Conservation (phyloP, 2,329 filamentous ascomycete species). For the Macrophomina pseudophaseolina region DNA sequence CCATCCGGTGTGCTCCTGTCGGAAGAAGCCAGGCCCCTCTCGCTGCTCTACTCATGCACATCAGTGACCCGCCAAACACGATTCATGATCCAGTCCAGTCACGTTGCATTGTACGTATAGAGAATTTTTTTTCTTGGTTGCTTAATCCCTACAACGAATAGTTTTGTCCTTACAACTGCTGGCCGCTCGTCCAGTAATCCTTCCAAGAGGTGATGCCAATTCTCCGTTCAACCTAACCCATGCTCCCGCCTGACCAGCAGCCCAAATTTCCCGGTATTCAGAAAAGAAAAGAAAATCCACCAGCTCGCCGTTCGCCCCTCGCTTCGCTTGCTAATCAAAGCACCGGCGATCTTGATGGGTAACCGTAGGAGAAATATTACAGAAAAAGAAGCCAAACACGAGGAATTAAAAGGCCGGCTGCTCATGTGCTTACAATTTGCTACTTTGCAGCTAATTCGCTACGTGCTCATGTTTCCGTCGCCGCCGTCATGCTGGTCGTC, state of each 20-base stretch:
- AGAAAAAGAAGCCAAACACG: constrained; percentile 23
- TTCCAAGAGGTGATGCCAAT: constrained; percentile 8
- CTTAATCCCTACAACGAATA: constrained; percentile 14
- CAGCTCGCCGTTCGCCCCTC: constrained; percentile 15
- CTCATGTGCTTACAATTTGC: constrained; percentile 6
- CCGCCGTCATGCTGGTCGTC: background rate
- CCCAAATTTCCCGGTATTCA: constrained; percentile 9
- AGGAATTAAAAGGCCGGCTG: constrained; percentile 11
- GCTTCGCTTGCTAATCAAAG: constrained; percentile 15
- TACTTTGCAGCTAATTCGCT: constrained; percentile 4
- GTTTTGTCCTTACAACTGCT: constrained; percentile 3
- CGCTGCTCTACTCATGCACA: background rate
- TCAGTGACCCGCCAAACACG: background rate
- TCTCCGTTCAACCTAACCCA: constrained; percentile 17
- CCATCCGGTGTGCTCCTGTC: too few species aligned
- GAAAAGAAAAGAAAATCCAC: constrained; percentile 18
- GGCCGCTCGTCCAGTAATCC: constrained; percentile 7
- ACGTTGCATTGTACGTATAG: background rate
- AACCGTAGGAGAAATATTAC: constrained; percentile 23
- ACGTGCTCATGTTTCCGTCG: background rate
- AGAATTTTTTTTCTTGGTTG: background rate
- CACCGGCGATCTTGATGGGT: constrained; percentile 17
- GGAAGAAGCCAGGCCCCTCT: background rate
- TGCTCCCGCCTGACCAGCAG: constrained; percentile 20
- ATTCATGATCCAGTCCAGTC: background rate